Percentiles rank a stretch among this genome's conserved stretches.
phyloP scores from a whole-genome alignment of 2,329 filamentous ascomycete species.

The Exophiala spinifera region DNA sequence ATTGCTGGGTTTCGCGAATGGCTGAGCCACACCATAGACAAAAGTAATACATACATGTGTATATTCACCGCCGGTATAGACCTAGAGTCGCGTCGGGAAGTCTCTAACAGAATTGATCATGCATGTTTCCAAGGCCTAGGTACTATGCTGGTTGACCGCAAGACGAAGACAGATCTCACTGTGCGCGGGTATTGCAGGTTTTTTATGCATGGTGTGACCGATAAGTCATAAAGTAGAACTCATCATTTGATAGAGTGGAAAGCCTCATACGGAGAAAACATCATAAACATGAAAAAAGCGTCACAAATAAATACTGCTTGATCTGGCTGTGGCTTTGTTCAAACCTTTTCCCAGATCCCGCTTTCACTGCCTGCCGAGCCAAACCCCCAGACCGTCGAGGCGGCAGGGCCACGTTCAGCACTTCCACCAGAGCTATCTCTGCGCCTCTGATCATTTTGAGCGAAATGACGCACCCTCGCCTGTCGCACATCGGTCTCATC shows the following conservation, averaged over 20 bases:
- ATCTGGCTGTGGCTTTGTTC: neutral
- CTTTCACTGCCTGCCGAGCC: slow-evolving; percentile 23
- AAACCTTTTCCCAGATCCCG: slow-evolving; percentile 29
- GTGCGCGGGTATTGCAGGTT: no score
- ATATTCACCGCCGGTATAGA: no score
- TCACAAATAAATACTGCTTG: neutral
- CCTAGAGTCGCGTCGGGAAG: no score
- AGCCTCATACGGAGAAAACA: neutral
- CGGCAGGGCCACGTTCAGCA: neutral
- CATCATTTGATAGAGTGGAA: neutral
- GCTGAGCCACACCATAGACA: no score
- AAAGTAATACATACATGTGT: no score
- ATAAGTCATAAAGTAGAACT: neutral
- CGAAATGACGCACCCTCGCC: neutral
- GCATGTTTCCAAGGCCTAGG: no score
- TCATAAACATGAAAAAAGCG: neutral
- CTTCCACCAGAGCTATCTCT: slow-evolving; percentile 1
- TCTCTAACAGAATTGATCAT: no score
- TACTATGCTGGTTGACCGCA: no score
- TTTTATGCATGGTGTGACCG: no score
- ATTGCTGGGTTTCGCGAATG: no score
- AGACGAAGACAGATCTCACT: no score
- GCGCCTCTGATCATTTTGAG: neutral
- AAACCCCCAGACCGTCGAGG: slow-evolving; percentile 9
- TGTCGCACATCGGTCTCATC: slow-evolving; percentile 1